Conservation (phyloP, 176 grass and related monocot genomes). For the Avena eriantha region DNA sequence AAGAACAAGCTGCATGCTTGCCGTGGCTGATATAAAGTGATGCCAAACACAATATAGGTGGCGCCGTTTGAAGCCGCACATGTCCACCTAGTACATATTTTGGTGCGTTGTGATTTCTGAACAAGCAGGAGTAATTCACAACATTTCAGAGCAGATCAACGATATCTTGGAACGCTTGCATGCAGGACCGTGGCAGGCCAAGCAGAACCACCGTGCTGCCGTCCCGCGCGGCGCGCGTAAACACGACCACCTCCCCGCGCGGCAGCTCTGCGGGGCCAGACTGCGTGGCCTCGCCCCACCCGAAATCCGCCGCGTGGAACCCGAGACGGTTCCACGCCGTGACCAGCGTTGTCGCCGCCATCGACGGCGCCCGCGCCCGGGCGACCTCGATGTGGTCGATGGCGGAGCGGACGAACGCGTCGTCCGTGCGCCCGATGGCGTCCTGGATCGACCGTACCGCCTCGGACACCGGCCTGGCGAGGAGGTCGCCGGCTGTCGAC, state of each 20-base stretch:
- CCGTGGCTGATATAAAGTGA: too few relatives aligned
- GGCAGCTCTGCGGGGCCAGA: slow-evolving; percentile 58
- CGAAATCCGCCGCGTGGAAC: slow-evolving; percentile 41
- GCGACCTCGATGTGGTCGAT: slow-evolving; percentile 57
- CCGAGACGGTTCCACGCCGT: slow-evolving; percentile 46
- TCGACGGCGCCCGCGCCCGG: slow-evolving; percentile 41
- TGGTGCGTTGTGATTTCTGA: background rate
- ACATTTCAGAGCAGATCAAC: slow-evolving; percentile 40
- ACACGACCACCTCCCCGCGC: slow-evolving; percentile 48
- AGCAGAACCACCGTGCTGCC: slow-evolving; percentile 39
- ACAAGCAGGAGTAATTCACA: background rate
- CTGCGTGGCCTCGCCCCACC: slow-evolving; percentile 50
- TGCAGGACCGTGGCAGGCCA: slow-evolving; percentile 53
- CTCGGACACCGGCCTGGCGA: slow-evolving; percentile 41
- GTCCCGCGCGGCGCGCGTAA: slow-evolving; percentile 40
- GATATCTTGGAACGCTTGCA: slow-evolving; percentile 55
- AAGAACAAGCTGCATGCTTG: too few relatives aligned
- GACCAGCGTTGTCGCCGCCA: slow-evolving; percentile 50
- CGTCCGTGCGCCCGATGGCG: slow-evolving; percentile 37
- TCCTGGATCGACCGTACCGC: slow-evolving; percentile 15
- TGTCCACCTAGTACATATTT: background rate
- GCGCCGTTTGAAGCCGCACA: too few relatives aligned
- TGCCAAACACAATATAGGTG: too few relatives aligned
- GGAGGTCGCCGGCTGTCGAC: slow-evolving; percentile 39
- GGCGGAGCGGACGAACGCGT: slow-evolving; percentile 57